Conservation (phyloP, 106 monocot species). For the Xerophyta viscosa region DNA sequence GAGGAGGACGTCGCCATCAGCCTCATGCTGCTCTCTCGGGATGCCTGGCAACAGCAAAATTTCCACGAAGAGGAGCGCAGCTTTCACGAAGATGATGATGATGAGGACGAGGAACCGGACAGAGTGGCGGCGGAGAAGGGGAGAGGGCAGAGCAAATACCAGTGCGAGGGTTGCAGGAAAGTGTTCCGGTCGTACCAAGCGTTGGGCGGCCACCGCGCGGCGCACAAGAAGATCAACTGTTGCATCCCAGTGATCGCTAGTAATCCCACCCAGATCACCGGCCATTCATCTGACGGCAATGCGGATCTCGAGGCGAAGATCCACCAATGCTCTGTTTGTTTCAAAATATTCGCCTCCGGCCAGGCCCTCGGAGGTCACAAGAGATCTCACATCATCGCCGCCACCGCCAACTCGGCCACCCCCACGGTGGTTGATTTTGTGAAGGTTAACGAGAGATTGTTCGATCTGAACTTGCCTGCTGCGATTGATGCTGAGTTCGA, state of each 20-base stretch:
- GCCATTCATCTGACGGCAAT: neutral
- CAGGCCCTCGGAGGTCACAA: constrained; percentile 69
- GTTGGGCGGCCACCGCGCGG: constrained; percentile 45
- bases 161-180: constrained; percentile 51
- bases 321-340: constrained; percentile 36
- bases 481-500: neutral
- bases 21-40: constrained; percentile 61
- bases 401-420: no score
- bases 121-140: neutral
- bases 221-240: constrained; percentile 23
- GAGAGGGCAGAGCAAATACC: constrained; percentile 9
- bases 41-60: neutral
- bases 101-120: neutral
- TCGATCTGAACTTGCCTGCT: constrained; percentile 4
- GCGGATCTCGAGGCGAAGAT: constrained; percentile 1
- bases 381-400: constrained; percentile 37
- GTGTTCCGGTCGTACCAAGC: constrained; percentile 53
- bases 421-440: neutral
- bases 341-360: constrained; percentile 37
- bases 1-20: constrained; percentile 68
- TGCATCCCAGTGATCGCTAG: no score
- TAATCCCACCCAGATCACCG: neutral
- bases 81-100: neutral
- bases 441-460: neutral
- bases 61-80: neutral